Conservation (phyloP, 179 eudicot species). For the Monotropa hypopitys region DNA sequence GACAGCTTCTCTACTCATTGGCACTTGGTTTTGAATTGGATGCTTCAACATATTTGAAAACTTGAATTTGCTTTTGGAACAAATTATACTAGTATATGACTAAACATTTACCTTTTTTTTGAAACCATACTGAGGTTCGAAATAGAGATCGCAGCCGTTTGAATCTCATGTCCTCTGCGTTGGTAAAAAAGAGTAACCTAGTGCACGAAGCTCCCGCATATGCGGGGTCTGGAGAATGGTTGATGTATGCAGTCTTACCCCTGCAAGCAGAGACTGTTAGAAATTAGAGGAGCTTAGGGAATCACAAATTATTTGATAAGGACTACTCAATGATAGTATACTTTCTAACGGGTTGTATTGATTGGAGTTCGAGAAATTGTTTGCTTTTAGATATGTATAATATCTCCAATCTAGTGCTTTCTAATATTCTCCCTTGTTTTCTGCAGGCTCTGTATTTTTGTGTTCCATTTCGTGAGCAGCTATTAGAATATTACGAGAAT, state of each 20-base stretch:
- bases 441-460: conserved; percentile 80
- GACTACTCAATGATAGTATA: neutral
- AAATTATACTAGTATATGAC: neutral
- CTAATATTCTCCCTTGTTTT: neutral
- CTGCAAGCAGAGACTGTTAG: too few relatives aligned
- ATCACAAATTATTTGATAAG: neutral
- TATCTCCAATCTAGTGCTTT: neutral
- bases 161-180: neutral
- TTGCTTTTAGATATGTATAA: neutral
- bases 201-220: too few relatives aligned
- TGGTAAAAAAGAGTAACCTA: too few relatives aligned
- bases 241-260: too few relatives aligned
- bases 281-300: neutral
- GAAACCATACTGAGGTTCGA: neutral
- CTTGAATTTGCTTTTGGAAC: neutral
- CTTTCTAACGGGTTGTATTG: neutral
- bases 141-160: neutral
- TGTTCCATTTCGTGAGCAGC: conserved; percentile 74
- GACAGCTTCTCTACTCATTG: too few relatives aligned
- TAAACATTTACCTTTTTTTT: too few relatives aligned
- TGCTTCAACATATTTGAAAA: neutral
- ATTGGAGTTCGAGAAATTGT: neutral
- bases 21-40: too few relatives aligned
- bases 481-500: conserved; percentile 56
- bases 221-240: too few relatives aligned